Percentiles rank a stretch among this genome's conserved stretches.
Conservation (phyloP, 345 rosid genomes). For the Psidium friedrichsthalianum region DNA sequence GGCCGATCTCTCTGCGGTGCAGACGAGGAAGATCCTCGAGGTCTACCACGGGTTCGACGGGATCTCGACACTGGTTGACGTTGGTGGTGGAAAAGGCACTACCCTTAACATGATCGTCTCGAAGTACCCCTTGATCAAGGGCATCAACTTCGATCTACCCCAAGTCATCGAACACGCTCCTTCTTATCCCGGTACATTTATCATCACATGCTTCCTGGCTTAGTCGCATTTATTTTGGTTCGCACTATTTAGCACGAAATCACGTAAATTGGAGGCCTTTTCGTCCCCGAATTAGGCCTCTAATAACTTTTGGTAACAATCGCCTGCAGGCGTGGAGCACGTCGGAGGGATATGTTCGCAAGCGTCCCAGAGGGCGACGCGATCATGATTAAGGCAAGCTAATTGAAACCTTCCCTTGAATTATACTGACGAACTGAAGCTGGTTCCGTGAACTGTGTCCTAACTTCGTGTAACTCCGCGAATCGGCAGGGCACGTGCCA, state of each 20-base stretch:
- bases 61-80: constrained; percentile 39
- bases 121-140: constrained; percentile 28
- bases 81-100: constrained; percentile 63
- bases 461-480: too few species aligned
- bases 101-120: constrained; percentile 34
- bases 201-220: too few species aligned
- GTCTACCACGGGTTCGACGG: constrained; percentile 44
- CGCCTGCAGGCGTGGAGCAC: constrained; percentile 12
- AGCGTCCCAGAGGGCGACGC: constrained; percentile 31
- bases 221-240: background rate
- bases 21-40: constrained; percentile 44
- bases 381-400: constrained; percentile 29
- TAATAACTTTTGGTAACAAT: too few species aligned
- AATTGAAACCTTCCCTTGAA: background rate
- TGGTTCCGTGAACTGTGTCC: too few species aligned
- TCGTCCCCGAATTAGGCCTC: too few species aligned
- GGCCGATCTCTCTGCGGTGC: constrained; percentile 27
- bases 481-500: constrained; percentile 30
- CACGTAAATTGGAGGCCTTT: too few species aligned
- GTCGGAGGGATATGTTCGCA: constrained; percentile 13
- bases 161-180: constrained; percentile 39
- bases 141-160: constrained; percentile 47
- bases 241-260: background rate
- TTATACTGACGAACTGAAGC: background rate
- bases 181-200: constrained; percentile 10